These are phyloP conservation scores for Neofusicoccum laricinum DNA, from an alignment of 2,329 filamentous ascomycete species.

Conservation along the genomic window DNA sequence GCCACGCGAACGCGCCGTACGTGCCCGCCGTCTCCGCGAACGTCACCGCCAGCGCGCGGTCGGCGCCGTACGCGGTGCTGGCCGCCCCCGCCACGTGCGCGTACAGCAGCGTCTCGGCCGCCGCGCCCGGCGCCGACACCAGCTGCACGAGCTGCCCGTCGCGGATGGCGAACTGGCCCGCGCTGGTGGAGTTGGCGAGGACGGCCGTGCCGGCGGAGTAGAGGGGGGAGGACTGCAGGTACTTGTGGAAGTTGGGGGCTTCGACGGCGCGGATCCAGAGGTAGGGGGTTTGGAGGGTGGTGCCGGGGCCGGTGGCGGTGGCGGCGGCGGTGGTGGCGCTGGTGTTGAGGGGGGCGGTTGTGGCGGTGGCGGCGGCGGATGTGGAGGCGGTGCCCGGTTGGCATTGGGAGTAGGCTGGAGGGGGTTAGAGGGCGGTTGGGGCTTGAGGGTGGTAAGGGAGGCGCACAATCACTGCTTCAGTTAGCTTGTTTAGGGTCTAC, in stretches of 20 bases:
- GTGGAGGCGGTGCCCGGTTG: conserved; percentile 30
- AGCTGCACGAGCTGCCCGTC: conserved; percentile 56
- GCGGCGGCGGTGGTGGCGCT: conserved; percentile 22
- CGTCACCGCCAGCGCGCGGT: conserved; percentile 44
- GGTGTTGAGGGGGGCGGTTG: conserved; percentile 17
- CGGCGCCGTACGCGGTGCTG: conserved; percentile 25
- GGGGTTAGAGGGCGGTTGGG: too few relatives aligned
- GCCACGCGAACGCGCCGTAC: conserved; percentile 57
- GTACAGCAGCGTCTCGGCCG: conserved; percentile 38
- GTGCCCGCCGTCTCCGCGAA: conserved; percentile 52
- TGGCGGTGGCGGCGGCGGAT: conserved; percentile 17
- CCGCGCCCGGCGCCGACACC: conserved; percentile 46
- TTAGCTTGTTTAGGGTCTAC: neutral
- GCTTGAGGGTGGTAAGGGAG: too few relatives aligned
- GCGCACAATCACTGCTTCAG: neutral
- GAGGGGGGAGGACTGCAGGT: conserved; percentile 36
- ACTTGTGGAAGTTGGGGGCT: conserved; percentile 53
- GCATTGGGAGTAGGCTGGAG: conserved; percentile 38
- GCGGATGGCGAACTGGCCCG: conserved; percentile 56
- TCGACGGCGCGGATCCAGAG: conserved; percentile 59
- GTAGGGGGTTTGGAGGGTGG: conserved; percentile 50
- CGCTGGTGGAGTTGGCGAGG: conserved; percentile 51
- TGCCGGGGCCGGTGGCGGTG: conserved; percentile 37
- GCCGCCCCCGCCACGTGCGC: conserved; percentile 28
- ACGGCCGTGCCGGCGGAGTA: conserved; percentile 48